These are phyloP conservation scores for Polygonum maritimum DNA, from an alignment of 148 eudicot species.

Conservation along the genomic window DNA sequence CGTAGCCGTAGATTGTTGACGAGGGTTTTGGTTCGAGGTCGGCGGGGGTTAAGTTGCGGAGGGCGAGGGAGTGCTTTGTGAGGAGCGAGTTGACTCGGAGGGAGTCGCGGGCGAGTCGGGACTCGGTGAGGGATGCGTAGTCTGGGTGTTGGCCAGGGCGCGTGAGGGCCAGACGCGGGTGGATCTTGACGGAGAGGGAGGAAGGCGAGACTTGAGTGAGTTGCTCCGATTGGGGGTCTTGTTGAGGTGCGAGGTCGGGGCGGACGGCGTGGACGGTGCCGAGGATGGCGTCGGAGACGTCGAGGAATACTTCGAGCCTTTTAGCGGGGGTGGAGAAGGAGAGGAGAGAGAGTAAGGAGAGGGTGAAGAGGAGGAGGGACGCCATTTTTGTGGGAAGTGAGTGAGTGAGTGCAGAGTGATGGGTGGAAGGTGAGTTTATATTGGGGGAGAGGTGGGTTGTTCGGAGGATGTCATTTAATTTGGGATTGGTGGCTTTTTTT, in stretches of 20 bases:
- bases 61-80: conserved; percentile 18
- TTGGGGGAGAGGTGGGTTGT: neutral
- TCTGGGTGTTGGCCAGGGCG: conserved; percentile 10
- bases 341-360: conserved; percentile 5
- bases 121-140: conserved; percentile 40
- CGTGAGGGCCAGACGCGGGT: conserved; percentile 40
- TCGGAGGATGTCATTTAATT: neutral
- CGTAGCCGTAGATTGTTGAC: neutral
- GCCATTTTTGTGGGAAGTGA: neutral
- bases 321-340: neutral
- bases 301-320: no score
- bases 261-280: conserved; percentile 29
- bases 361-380: neutral
- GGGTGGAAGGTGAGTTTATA: neutral
- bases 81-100: conserved; percentile 32
- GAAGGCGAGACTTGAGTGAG: neutral
- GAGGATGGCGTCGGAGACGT: no score
- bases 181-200: conserved; percentile 25
- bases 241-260: neutral
- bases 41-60: conserved; percentile 18
- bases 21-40: conserved; percentile 22
- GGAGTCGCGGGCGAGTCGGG: conserved; percentile 64
- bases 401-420: neutral
- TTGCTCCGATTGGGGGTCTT: neutral
- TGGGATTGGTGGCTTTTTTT: neutral